phyloP scores from a whole-genome alignment of 2,329 filamentous ascomycete species.

The Nemania sp. region DNA sequence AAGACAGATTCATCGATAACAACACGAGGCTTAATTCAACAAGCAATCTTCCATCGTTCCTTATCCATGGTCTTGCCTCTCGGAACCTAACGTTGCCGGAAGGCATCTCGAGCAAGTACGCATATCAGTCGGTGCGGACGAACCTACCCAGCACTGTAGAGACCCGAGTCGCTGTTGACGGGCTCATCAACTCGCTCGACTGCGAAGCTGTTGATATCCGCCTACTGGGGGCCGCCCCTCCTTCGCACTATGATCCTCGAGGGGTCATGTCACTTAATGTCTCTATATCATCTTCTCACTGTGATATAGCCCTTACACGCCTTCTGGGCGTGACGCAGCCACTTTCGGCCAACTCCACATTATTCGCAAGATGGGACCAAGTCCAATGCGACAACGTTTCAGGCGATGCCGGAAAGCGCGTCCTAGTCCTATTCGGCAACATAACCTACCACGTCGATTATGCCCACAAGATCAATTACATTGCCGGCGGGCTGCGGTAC shows the following conservation, averaged over 20 bases:
- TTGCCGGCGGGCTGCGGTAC: too few relatives aligned
- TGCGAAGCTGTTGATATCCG: not conserved
- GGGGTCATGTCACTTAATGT: not conserved
- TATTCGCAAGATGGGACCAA: not conserved
- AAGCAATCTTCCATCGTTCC: not conserved
- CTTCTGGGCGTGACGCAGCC: not conserved
- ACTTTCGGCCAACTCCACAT: not conserved
- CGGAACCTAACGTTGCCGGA: slow-evolving; percentile 4
- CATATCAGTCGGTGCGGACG: slow-evolving; percentile 5
- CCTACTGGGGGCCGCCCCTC: not conserved
- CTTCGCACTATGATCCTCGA: not conserved
- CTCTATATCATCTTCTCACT: slow-evolving; percentile 1
- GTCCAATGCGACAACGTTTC: not conserved
- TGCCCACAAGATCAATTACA: too few relatives aligned
- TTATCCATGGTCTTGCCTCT: not conserved
- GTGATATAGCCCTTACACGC: not conserved
- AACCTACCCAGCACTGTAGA: not conserved
- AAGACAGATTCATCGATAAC: not conserved
- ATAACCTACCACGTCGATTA: not conserved
- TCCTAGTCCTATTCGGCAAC: slow-evolving; percentile 4
- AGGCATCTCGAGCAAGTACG: slow-evolving; percentile 20
- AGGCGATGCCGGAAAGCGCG: not conserved
- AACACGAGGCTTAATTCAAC: not conserved
- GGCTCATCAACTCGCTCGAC: not conserved
- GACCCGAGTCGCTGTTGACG: slow-evolving; percentile 5